These are phyloP conservation scores for Hemerocallis citrina DNA, from an alignment of 106 monocot species.

Conservation along the genomic window DNA sequence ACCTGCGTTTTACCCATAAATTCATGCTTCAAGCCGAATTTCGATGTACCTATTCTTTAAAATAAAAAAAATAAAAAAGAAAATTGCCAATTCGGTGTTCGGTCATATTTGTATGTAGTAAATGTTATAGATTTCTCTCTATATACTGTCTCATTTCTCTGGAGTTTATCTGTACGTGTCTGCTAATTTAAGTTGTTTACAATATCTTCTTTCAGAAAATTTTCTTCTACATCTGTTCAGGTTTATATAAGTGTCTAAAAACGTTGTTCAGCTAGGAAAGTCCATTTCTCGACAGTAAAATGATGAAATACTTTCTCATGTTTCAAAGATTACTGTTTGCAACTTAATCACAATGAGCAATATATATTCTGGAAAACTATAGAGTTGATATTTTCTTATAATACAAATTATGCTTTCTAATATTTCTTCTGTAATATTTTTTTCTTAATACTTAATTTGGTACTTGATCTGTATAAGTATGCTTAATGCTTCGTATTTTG, in stretches of 20 bases:
- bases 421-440: neutral
- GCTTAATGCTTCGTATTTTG: neutral
- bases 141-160: neutral
- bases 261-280: neutral
- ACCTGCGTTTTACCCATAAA: too few species aligned
- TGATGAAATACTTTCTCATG: neutral
- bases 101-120: too few species aligned
- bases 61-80: too few species aligned
- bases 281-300: neutral
- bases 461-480: neutral
- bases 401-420: neutral
- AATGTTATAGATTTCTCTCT: neutral
- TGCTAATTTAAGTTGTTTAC: too few species aligned
- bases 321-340: neutral
- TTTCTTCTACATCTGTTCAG: neutral
- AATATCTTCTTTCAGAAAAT: too few species aligned
- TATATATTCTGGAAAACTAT: neutral
- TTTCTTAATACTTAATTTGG: neutral
- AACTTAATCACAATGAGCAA: neutral
- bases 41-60: neutral
- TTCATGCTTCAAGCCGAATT: neutral
- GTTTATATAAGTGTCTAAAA: neutral
- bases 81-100: too few species aligned
- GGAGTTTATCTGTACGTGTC: too few species aligned
- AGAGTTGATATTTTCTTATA: neutral